phyloP scores from a whole-genome alignment of 2,329 filamentous ascomycete species.

The Penicillium griseofulvum region DNA sequence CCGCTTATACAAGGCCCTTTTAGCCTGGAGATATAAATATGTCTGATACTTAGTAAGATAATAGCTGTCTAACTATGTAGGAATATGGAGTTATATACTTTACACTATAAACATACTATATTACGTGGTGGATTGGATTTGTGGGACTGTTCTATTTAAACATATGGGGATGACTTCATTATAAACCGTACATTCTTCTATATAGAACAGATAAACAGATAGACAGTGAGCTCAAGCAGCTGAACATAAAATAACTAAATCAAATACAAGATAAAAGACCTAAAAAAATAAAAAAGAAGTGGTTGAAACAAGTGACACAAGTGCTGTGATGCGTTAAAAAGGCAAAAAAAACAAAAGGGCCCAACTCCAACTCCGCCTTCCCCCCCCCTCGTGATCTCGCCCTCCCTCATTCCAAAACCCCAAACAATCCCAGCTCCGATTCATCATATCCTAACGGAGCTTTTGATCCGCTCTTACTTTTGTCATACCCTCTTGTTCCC shows the following conservation, averaged over 20 bases:
- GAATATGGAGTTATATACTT: neutral
- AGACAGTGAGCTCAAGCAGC: neutral
- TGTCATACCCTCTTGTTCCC: slow-evolving; percentile 6
- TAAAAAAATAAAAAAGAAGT: neutral
- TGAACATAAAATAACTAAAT: neutral
- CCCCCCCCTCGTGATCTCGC: slow-evolving; percentile 18
- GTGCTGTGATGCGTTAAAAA: slow-evolving; percentile 3
- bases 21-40: neutral
- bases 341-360: slow-evolving; percentile 12
- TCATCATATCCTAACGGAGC: slow-evolving; percentile 8
- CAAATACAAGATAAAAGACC: neutral
- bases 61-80: neutral
- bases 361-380: slow-evolving; percentile 24
- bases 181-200: neutral
- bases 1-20: neutral
- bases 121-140: neutral
- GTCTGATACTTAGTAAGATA: neutral
- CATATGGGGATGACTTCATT: neutral
- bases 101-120: neutral
- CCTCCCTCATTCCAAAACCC: neutral
- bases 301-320: neutral
- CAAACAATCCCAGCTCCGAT: slow-evolving; percentile 11
- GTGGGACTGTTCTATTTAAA: neutral
- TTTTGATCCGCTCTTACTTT: slow-evolving; percentile 1
- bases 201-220: neutral